These are phyloP conservation scores for Sarocladium kiliense DNA, from an alignment of 2,329 filamentous ascomycete species.

Conservation along the genomic window DNA sequence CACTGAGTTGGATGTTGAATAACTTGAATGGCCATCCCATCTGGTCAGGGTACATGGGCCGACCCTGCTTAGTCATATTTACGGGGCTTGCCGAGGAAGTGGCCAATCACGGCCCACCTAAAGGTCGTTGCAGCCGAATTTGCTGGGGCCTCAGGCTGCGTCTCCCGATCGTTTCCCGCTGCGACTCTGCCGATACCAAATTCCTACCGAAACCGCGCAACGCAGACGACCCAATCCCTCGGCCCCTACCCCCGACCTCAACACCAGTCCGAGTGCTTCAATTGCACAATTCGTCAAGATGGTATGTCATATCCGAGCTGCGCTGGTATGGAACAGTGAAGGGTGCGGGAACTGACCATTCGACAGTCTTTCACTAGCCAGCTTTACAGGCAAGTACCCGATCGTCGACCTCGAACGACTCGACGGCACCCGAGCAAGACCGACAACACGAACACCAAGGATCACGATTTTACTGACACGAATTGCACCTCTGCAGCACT, in stretches of 20 bases:
- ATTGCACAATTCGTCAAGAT: constrained; percentile 25
- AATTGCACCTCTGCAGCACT: constrained; percentile 47
- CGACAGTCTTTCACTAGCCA: constrained; percentile 30
- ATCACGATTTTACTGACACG: constrained; percentile 10
- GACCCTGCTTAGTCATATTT: constrained; percentile 7
- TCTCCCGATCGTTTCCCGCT: constrained; percentile 2
- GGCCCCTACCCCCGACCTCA: constrained; percentile 4
- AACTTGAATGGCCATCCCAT: too few species aligned
- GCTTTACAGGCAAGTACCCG: constrained; percentile 34
- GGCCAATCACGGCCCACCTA: constrained; percentile 26
- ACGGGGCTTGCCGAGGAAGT: constrained; percentile 11
- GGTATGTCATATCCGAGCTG: constrained; percentile 22
- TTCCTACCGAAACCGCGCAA: constrained; percentile 10
- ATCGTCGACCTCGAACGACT: constrained; percentile 2
- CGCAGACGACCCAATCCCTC: not conserved
- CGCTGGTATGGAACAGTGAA: constrained; percentile 22
- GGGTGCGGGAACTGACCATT: constrained; percentile 29
- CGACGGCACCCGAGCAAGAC: constrained; percentile 3
- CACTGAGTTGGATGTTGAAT: too few species aligned
- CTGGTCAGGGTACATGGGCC: too few species aligned
- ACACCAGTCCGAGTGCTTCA: constrained; percentile 8
- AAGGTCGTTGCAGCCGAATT: constrained; percentile 23
- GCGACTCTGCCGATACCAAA: constrained; percentile 6
- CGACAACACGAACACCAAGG: constrained; percentile 1
- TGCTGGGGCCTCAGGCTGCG: constrained; percentile 15